Conservation (phyloP, 73 alveolate species). For the Blepharisma japonicum region DNA sequence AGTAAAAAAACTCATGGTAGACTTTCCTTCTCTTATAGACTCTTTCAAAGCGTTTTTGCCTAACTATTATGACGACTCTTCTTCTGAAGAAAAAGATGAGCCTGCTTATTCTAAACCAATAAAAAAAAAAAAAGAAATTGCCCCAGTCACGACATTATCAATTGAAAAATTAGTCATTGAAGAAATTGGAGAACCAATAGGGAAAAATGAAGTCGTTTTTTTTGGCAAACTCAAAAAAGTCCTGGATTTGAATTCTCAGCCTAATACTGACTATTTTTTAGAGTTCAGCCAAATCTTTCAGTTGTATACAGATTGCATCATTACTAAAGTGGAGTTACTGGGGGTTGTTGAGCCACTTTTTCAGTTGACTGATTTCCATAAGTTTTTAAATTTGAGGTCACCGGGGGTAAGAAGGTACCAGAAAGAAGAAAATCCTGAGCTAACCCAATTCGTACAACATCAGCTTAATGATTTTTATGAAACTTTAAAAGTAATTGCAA, state of each 20-base stretch:
- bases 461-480: constrained; percentile 18
- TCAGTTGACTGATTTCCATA: background rate
- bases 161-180: constrained; percentile 1
- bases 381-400: background rate
- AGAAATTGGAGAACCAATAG: constrained; percentile 3
- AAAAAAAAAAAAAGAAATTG: background rate
- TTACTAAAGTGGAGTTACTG: background rate
- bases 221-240: constrained; percentile 10
- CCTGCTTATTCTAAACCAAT: background rate
- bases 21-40: constrained; percentile 10
- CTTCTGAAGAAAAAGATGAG: background rate
- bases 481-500: background rate
- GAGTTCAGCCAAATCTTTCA: background rate
- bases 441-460: background rate
- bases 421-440: constrained; percentile 16
- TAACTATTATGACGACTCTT: constrained; percentile 9
- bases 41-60: constrained; percentile 25
- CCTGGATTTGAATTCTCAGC: constrained; percentile 17
- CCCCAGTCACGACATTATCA: background rate
- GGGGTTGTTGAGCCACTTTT: constrained; percentile 22
- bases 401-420: background rate
- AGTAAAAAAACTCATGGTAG: background rate
- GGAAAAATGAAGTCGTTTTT: background rate
- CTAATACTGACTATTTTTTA: background rate
- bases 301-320: background rate